Evolutionary conservation across 768 basidiomycete species (phyloP), one percentile per base, ranked within the genome.

Genomic region (Fistulinella prunicolor): DNA sequence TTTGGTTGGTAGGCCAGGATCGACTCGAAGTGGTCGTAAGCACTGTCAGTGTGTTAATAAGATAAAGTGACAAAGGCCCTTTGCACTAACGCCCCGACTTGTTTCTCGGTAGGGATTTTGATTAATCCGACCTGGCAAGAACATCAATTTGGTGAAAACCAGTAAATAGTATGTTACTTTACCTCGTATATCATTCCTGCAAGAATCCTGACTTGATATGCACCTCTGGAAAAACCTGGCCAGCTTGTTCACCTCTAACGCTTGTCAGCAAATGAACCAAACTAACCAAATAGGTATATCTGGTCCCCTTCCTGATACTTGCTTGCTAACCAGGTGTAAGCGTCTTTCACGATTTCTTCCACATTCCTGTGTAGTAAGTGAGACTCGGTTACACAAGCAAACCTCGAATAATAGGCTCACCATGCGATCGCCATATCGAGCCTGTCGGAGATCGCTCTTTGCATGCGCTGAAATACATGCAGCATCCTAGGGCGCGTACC

Each of bases 211-310:
- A 69, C 69, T 34, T 70, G 65, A 49, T 70, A 71, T 17, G 69
- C 68, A 3, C 73, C 73, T 30, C 74, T 61, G 26, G 73, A 74
- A 50, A 76, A 76, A 7, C 65, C 65, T 66, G 22, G 20, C 24
- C 12, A 35, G 1, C 14, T 26, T 9, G 22, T 35, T 28, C 5
- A 10, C 30, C 13, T 32, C 30, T 10, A 19, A 36, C n/a, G n/a
- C n/a, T n/a, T n/a, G n/a, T n/a, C n/a, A n/a, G n/a, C 9, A 19
- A 36, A 36, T 19, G 17, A 19, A 28, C 28, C 28, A 12, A 17
- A 19, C 35, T 7, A 13, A 36, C 29, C 35, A 19, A 36, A 36
- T 13, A 36, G 17, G 35, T 36, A 36, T 36, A 36, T 36, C 6
- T 19, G 35, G 17, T 36, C 35, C 35, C 35, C 35, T 36, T 36